Percentiles rank a stretch among this genome's conserved stretches.
Evolutionary conservation across 2,329 filamentous ascomycete genomes (phyloP).

Genomic region (Colletotrichum liriopes): DNA sequence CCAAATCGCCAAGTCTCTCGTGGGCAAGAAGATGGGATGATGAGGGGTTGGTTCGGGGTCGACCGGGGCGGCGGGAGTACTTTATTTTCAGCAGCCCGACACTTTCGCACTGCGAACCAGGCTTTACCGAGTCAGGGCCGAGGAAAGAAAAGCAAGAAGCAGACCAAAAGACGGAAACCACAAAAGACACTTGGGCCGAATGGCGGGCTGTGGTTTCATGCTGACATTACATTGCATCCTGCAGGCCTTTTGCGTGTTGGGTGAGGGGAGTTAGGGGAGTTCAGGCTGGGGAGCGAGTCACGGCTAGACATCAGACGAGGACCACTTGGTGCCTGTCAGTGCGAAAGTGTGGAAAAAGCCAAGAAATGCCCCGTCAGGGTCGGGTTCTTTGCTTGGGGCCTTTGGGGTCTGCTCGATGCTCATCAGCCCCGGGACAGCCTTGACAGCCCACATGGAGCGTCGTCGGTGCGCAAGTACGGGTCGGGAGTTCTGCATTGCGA

Average conservation of each 20-base stretch:
- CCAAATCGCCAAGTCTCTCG: constrained; percentile 33
- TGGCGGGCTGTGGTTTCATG: constrained; percentile 31
- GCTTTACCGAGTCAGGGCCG: constrained; percentile 8
- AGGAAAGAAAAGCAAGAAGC: not conserved
- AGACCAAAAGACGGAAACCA: not conserved
- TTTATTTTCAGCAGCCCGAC: not conserved
- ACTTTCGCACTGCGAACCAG: not conserved
- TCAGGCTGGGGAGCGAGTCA: too few relatives aligned
- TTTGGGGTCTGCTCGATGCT: not conserved
- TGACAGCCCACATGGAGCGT: not conserved
- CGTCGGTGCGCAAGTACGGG: not conserved
- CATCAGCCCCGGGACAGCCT: not conserved
- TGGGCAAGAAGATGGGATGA: constrained; percentile 19
- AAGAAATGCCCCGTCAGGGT: constrained; percentile 1
- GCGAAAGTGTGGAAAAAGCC: constrained; percentile 2
- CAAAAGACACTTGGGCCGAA: constrained; percentile 19
- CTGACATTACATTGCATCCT: constrained; percentile 39
- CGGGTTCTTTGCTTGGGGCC: not conserved
- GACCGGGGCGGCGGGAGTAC: not conserved
- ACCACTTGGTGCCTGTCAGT: constrained; percentile 8
- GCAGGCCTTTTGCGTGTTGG: not conserved
- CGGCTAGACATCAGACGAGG: constrained; percentile 6
- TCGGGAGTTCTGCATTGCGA: not conserved
- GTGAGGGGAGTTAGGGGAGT: not conserved
- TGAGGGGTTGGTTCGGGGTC: constrained; percentile 18